Evolutionary conservation across 257 asterid species (phyloP), one percentile per base, ranked within the genome.

Genomic region (Przewalskia tangutica): DNA sequence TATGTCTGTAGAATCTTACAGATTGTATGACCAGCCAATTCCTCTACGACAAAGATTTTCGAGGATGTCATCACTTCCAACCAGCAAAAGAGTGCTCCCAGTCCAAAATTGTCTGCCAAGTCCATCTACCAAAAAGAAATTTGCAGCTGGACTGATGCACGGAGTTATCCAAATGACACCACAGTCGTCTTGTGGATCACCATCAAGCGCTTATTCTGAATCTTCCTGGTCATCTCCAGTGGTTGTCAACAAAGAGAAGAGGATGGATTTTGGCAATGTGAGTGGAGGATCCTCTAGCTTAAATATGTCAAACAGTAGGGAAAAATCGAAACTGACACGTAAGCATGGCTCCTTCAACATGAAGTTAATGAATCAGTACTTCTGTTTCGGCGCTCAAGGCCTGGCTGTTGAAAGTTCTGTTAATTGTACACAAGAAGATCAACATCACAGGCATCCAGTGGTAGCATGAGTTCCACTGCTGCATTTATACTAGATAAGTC

Each of bases 341-440:
- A 88, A 84, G 40, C 86, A 84, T 50, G 86, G 66, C 1, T 93
- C 98, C 9, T 89, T 95, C 55, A 90, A 89, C 66, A 36, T 86
- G 75, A 88, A 89, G 89, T 20, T 83, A 85, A 86, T 95, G 96
- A 95, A 95, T 84, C 88, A 81, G 64, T 93, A 90, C 84, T 84
- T 93, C 4, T 95, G 98, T 81, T 92, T 92, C 32, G 97, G 97
- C 34, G 91, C 95, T 36, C 93, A 91, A n/a, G 92, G 91, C 2
- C 83, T 91, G 50, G 89, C 89, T 46, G 90, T 84, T 32, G 92
- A 91, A 27, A 84, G 81, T 50, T 80, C 89, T 27, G 46, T 82
- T 36, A 66, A 20, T 59, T 77, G 81, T 56, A 17, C 65, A 17
- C 64, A 46, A 8, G 60, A 81, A 50, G 82, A 82, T 54, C 60